A percentile compares a stretch with the other conserved stretches of the same genome.
Evolutionary conservation across 2,329 filamentous ascomycete genomes (phyloP).

Genomic region (Elsinoe necatrix): DNA sequence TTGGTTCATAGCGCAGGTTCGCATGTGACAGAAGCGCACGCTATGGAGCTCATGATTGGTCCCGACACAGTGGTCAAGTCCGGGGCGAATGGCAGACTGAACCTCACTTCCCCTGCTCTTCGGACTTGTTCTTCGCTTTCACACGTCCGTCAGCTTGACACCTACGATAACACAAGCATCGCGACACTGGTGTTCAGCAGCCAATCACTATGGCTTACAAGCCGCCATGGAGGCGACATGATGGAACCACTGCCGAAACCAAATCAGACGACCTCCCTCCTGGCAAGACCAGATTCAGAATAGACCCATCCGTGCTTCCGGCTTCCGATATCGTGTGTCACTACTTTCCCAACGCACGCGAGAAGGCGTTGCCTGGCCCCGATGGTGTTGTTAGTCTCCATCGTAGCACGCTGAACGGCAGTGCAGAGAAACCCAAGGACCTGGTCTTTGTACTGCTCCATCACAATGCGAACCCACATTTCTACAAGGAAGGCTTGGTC

Average conservation of each 20-base stretch:
- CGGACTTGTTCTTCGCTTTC: neutral
- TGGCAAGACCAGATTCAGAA: neutral
- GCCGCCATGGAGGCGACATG: slow-evolving; percentile 3
- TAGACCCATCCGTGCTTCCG: neutral
- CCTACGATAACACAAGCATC: no score
- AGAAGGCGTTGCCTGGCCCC: neutral
- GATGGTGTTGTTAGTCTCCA: slow-evolving; percentile 1
- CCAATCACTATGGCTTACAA: neutral
- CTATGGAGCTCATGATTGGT: neutral
- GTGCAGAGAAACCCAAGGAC: slow-evolving; percentile 3
- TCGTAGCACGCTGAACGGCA: slow-evolving; percentile 10
- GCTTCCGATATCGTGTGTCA: neutral
- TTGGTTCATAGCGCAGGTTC: no score
- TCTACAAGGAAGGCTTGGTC: slow-evolving; percentile 3
- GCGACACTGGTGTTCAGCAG: neutral
- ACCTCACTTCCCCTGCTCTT: neutral
- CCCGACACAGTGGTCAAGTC: neutral
- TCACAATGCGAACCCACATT: slow-evolving; percentile 5
- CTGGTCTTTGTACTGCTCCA: slow-evolving; percentile 3
- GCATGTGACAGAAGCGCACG: no score
- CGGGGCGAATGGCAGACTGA: neutral
- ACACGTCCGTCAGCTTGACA: no score
- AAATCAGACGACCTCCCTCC: neutral
- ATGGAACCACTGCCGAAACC: neutral
- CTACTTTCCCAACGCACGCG: slow-evolving; percentile 1